Base-by-base conservation (phyloP, 176 grass and related monocot species). In the Oryza glaberrima region DNA sequence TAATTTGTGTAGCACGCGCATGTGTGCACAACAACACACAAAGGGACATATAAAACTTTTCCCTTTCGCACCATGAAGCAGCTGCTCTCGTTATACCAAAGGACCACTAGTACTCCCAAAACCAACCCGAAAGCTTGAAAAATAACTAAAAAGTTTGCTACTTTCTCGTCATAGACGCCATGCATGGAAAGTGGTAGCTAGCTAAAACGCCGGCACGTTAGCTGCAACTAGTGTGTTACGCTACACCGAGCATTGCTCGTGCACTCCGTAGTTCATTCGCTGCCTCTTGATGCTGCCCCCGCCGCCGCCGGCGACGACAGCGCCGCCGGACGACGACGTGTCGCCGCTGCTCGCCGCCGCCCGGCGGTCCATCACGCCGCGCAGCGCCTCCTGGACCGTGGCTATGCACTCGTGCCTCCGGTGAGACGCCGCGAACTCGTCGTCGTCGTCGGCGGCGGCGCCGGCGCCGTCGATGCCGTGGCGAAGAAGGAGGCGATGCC, bases 351-450 rank as follows among this genome's bases (percentile, higher is more conserved):
- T 85, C 14, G 82, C 84, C 14, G 82, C 84, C 66, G 88, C 36
- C 78, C 87, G 82, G 75, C 86, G 81, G 82, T 96, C 94, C 67
- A 99, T 87, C 52, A 99, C 88, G 36, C 90, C 90, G 22, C 84
- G 90, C 16, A 99, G 90, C 2, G 90, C 93, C 81, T 99, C 97
- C 83, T 99, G 92, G 5, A 99, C 89, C 5, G 94, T 90, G 36
- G 92, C 83, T 46, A 99, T 88, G 76, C 85, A 84, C 84, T 94
- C 91, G 73, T 95, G 96, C 70, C 87, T 83, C 76, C 72, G 66
- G 52, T 81, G 82, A 35, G 85, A 87, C 8, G 83, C 79, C 0
- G 20, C 11, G 20, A 75, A 77, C 28, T 47, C 82, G 11, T 74
- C 74, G 47, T 74, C 74, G 47, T 40, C 38, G 6, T 6, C 54